phyloP scores from a whole-genome alignment of 306 rosid genomes.

The Abrus pulchellus region DNA sequence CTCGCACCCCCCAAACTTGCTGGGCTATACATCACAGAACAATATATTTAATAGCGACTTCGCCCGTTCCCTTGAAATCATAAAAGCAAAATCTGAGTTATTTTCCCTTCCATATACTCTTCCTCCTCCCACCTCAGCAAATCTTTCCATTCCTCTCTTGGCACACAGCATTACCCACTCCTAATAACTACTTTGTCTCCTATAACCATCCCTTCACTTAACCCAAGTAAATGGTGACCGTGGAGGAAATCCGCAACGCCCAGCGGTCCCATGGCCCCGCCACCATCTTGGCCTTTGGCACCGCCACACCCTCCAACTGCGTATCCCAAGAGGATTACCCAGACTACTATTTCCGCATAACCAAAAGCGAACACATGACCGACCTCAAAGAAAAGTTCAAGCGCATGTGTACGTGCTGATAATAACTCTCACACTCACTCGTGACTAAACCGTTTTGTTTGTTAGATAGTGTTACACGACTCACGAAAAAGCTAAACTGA shows the following conservation, averaged over 20 bases:
- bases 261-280: slow-evolving; percentile 70
- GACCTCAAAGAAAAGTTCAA: slow-evolving; percentile 65
- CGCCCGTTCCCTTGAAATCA: not conserved
- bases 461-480: too few relatives aligned
- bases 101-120: too few relatives aligned
- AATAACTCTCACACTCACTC: too few relatives aligned
- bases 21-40: too few relatives aligned
- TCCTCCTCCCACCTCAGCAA: not conserved
- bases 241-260: slow-evolving; percentile 61
- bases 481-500: not conserved
- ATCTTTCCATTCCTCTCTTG: not conserved
- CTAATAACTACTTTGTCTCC: too few relatives aligned
- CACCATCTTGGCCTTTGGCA: slow-evolving; percentile 64
- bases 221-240: slow-evolving; percentile 51
- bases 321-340: slow-evolving; percentile 63
- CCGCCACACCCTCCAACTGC: slow-evolving; percentile 62
- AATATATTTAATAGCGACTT: not conserved
- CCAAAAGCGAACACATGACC: slow-evolving; percentile 70
- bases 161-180: too few relatives aligned
- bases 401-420: slow-evolving; percentile 64
- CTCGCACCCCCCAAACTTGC: not conserved
- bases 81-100: too few relatives aligned
- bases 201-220: too few relatives aligned
- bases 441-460: too few relatives aligned
- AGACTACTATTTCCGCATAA: slow-evolving; percentile 70